Evolutionary conservation across 768 basidiomycete species (phyloP), one percentile per base, ranked within the genome.

Genomic region (Gymnopilus dilepis): DNA sequence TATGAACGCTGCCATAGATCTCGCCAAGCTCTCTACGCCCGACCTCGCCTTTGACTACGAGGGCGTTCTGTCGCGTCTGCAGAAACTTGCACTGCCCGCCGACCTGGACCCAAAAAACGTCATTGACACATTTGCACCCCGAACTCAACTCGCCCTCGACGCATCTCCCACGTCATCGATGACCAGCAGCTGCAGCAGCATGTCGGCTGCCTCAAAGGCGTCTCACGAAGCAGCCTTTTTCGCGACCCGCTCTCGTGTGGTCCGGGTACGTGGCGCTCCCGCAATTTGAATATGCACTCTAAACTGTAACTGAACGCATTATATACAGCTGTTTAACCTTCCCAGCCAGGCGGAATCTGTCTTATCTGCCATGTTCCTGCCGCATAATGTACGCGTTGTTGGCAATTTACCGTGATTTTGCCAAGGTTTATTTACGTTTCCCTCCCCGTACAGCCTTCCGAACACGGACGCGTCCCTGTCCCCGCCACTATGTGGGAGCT

Each of bases 401-500:
- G 38, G 54, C 26, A 55, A 48, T 43, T 58, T 50, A 51, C 33
- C 43, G 64, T 59, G 60, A 64, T 65, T 58, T 24, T 56, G 24
- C 56, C 50, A 55, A 58, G 30, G 37, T 63, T 58, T 59, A 55
- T 58, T 66, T 52, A 66, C 70, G 45, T 54, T 54, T 69, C 68
- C 61, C 56, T 45, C 60, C 28, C 61, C 43, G 19, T 48, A 63
- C 54, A 65, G 64, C 57, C 62, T 53, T 24, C 64, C 17, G 60
- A 69, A 61, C 56, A 60, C 55, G 55, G 65, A 34, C 63, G 65
- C 30, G 65, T 74, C 51, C 76, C 77, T 22, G 62, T 72, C 0
- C 82, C 84, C 17, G 69, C 74, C 26, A 78, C 84, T 4, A 69
- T 87, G 70, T 88, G 86, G 86, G 72, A 77, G 6, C 53, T 80